A percentile compares a stretch with the other conserved stretches of the same genome.
phyloP scores from a whole-genome alignment of 2,329 filamentous ascomycete genomes.

The Xylariomycetidae sp. region DNA sequence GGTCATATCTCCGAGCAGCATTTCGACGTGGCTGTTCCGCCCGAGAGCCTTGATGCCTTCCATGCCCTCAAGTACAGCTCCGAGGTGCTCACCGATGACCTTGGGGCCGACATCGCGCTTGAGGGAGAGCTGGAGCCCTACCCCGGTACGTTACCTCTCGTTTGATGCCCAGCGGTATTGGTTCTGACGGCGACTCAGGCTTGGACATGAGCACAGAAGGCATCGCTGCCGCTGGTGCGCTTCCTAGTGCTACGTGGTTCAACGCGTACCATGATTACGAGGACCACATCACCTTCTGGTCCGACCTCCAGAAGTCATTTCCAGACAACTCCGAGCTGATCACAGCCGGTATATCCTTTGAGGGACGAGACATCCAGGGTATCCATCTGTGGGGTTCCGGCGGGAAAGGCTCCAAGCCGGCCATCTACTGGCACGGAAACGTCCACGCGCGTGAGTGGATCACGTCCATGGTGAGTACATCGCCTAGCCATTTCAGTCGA shows the following conservation, averaged over 20 bases:
- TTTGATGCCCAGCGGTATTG: not conserved
- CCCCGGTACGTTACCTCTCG: conserved; percentile 12
- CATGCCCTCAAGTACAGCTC: conserved; percentile 23
- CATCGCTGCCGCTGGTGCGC: conserved; percentile 15
- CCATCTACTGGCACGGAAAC: conserved; percentile 44
- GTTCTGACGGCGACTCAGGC: conserved; percentile 9
- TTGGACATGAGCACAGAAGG: conserved; percentile 7
- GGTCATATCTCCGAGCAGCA: conserved; percentile 18
- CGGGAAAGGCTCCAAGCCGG: conserved; percentile 40
- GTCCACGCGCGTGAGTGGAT: conserved; percentile 26
- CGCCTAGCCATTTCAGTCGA: not conserved
- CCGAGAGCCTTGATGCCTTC: conserved; percentile 25
- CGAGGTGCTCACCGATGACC: conserved; percentile 24
- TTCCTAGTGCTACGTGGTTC: conserved; percentile 42
- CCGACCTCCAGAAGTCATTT: conserved; percentile 39
- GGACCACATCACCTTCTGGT: conserved; percentile 44
- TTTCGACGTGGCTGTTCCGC: conserved; percentile 29
- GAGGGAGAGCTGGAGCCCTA: conserved; percentile 26
- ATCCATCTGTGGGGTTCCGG: conserved; percentile 46
- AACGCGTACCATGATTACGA: conserved; percentile 46
- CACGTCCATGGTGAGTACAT: conserved; percentile 19
- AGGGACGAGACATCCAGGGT: conserved; percentile 52
- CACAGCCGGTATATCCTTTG: conserved; percentile 37
- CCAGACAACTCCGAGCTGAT: conserved; percentile 43
- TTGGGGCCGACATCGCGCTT: conserved; percentile 26